Evolutionary conservation across 352 stramenopile species (phyloP).

Genomic region (Pythium apleroticum): DNA sequence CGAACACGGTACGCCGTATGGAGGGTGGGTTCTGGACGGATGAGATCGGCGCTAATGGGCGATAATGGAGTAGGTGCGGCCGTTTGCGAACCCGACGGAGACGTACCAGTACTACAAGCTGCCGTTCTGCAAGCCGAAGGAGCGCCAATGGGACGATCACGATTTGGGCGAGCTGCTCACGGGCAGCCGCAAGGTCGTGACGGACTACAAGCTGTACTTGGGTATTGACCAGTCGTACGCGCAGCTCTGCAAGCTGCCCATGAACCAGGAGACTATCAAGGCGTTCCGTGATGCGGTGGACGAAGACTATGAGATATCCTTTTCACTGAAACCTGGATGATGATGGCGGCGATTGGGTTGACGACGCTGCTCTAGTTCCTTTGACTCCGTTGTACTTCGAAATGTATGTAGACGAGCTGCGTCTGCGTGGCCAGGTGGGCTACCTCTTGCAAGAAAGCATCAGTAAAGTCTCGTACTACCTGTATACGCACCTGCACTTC

Average conservation of each 20-base stretch:
- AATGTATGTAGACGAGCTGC: constrained; percentile 98
- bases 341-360: neutral
- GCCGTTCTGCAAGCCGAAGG: constrained; percentile 92
- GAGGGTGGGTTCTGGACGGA: neutral
- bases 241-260: constrained; percentile 87
- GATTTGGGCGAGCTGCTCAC: constrained; percentile 94
- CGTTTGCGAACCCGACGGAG: constrained; percentile 98
- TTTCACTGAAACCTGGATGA: constrained; percentile 10
- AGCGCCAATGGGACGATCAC: constrained; percentile 87
- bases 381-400: constrained; percentile 81
- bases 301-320: constrained; percentile 93
- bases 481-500: constrained; percentile 97
- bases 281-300: constrained; percentile 95
- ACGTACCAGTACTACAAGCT: constrained; percentile 99
- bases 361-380: constrained; percentile 4
- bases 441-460: constrained; percentile 79
- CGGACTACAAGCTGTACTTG: constrained; percentile 82
- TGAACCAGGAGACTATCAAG: constrained; percentile 80
- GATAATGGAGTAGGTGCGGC: constrained; percentile 61
- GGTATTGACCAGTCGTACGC: constrained; percentile 82
- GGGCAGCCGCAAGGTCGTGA: constrained; percentile 93
- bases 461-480: constrained; percentile 82
- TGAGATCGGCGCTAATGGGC: neutral
- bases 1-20: constrained; percentile 53
- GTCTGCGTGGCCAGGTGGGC: constrained; percentile 95